phyloP scores from a whole-genome alignment of 208 protist genomes.

The Phytomonas sp. region DNA sequence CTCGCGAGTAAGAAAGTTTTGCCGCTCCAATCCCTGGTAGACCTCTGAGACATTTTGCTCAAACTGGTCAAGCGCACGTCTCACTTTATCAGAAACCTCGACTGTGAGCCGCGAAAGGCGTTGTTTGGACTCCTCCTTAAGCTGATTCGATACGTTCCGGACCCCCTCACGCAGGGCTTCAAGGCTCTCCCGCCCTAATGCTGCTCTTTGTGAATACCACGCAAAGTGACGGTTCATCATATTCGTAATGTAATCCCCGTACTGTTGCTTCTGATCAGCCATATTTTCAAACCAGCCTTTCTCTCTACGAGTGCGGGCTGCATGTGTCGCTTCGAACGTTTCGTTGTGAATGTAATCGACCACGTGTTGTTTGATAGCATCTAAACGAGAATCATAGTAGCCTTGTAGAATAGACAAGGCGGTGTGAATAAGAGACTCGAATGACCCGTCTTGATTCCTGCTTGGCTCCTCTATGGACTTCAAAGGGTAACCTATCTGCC shows the following conservation, averaged over 20 bases:
- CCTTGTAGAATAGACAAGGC: slow-evolving; percentile 8
- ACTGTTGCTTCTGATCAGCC: slow-evolving; percentile 12
- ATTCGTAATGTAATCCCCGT: slow-evolving; percentile 16
- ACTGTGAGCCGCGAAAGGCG: slow-evolving; percentile 14
- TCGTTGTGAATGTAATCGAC: slow-evolving; percentile 27
- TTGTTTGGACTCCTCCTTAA: slow-evolving; percentile 13
- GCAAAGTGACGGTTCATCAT: slow-evolving; percentile 18
- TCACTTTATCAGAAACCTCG: slow-evolving; percentile 16
- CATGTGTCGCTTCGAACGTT: slow-evolving; percentile 19
- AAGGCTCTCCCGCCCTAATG: slow-evolving; percentile 7
- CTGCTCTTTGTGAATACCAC: slow-evolving; percentile 15
- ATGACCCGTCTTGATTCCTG: neutral
- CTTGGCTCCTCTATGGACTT: neutral
- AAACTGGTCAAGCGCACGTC: slow-evolving; percentile 12
- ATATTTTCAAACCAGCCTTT: slow-evolving; percentile 16
- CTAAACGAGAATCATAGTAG: slow-evolving; percentile 18
- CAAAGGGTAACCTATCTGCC: neutral
- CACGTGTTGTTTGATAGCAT: slow-evolving; percentile 14
- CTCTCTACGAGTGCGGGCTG: slow-evolving; percentile 12
- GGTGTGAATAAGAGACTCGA: neutral
- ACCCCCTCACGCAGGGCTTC: slow-evolving; percentile 13
- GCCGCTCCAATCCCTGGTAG: slow-evolving; percentile 8
- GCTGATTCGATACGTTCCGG: slow-evolving; percentile 11
- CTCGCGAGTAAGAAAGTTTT: slow-evolving; percentile 3
- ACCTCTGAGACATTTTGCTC: slow-evolving; percentile 11